A percentile compares a stretch with the other conserved stretches of the same genome.
Evolutionary conservation across 345 rosid genomes (phyloP).

Genomic region (Euphorbia peplus): DNA sequence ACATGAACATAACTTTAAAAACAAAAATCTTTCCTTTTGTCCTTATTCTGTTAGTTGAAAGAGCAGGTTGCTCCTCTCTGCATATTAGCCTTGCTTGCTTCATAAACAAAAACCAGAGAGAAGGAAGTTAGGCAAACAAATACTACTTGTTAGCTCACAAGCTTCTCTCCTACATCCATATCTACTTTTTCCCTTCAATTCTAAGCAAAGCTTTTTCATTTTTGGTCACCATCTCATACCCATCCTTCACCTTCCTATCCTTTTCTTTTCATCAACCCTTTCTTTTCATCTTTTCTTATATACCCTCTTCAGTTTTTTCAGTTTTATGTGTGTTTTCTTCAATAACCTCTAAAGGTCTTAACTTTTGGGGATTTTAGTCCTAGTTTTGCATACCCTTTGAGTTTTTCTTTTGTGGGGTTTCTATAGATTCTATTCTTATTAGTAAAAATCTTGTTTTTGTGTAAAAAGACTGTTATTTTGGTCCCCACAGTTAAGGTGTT

Average conservation of each 20-base stretch:
- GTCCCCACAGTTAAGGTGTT: slow-evolving; percentile 29
- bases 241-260: slow-evolving; percentile 75
- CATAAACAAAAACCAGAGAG: slow-evolving; percentile 41
- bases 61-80: slow-evolving; percentile 29
- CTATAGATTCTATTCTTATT: not conserved
- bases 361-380: not conserved
- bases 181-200: slow-evolving; percentile 45
- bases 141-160: slow-evolving; percentile 18
- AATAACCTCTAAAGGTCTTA: not conserved
- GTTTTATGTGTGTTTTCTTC: not conserved
- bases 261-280: slow-evolving; percentile 35
- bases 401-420: slow-evolving; percentile 11
- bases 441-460: too few relatives aligned
- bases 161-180: slow-evolving; percentile 35
- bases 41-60: slow-evolving; percentile 19
- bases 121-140: slow-evolving; percentile 69
- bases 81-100: slow-evolving; percentile 50
- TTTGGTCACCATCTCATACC: slow-evolving; percentile 87
- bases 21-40: slow-evolving; percentile 8
- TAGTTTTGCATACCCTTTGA: not conserved
- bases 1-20: not conserved
- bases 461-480: not conserved
- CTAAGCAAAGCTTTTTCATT: slow-evolving; percentile 59
- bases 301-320: slow-evolving; percentile 22
- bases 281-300: slow-evolving; percentile 18